Conservation (phyloP, 2,329 filamentous ascomycete genomes). For the Colletotrichum lini region DNA sequence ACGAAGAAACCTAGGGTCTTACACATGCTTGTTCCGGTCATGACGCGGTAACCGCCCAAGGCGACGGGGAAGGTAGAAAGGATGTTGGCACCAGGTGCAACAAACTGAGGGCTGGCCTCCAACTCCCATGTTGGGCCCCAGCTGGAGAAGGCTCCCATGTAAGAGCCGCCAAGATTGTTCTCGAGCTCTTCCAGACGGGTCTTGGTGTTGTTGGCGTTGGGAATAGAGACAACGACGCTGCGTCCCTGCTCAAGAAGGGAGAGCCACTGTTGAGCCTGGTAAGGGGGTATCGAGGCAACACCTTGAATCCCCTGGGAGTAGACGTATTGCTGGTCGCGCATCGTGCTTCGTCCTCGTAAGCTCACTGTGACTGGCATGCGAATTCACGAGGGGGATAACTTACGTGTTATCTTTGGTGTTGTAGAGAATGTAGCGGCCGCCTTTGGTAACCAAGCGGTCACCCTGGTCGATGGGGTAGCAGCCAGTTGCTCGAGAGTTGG, state of each 20-base stretch:
- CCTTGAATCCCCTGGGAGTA: constrained; percentile 21
- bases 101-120: constrained; percentile 69
- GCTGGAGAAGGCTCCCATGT: constrained; percentile 65
- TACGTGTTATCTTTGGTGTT: constrained; percentile 45
- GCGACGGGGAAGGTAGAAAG: constrained; percentile 69
- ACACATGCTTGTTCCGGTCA: constrained; percentile 72
- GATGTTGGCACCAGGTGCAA: constrained; percentile 69
- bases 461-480: constrained; percentile 52
- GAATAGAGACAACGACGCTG: constrained; percentile 9
- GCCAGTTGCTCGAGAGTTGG: constrained; percentile 48
- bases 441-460: constrained; percentile 56
- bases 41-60: constrained; percentile 65
- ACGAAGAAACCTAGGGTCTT: constrained; percentile 29
- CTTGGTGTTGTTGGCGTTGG: constrained; percentile 34
- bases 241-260: constrained; percentile 13
- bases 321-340: constrained; percentile 26
- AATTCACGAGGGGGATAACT: constrained; percentile 3
- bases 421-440: constrained; percentile 54
- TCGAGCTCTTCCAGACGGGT: constrained; percentile 33
- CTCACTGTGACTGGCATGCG: background rate
- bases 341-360: constrained; percentile 6
- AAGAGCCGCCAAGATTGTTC: constrained; percentile 43
- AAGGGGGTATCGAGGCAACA: constrained; percentile 23
- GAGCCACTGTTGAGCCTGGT: constrained; percentile 28
- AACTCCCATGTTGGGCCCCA: constrained; percentile 75